phyloP scores from a whole-genome alignment of 2,329 filamentous ascomycete species.

The Diaporthe citri region DNA sequence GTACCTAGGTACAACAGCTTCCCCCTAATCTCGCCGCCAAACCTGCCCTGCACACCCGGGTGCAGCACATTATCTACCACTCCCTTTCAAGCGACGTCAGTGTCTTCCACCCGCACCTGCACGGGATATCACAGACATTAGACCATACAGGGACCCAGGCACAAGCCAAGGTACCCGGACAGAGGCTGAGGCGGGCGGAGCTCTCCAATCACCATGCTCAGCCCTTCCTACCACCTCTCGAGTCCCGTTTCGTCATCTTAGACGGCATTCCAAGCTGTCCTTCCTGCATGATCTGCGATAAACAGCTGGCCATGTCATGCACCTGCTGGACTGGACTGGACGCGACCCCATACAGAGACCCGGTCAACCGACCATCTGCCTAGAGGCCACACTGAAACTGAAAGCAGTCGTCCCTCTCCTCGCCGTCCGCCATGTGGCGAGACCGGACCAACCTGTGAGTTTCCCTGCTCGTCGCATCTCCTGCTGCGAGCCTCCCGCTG shows the following conservation, averaged over 20 bases:
- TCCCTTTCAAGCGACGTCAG: slow-evolving; percentile 3
- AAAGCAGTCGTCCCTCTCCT: slow-evolving; percentile 43
- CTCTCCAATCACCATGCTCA: slow-evolving; percentile 34
- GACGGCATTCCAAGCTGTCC: slow-evolving; percentile 21
- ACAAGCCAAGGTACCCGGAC: slow-evolving; percentile 8
- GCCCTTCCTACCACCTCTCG: slow-evolving; percentile 36
- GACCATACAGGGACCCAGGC: slow-evolving; percentile 10
- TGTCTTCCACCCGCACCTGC: too few species aligned
- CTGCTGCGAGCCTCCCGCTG: background rate
- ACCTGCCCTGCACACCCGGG: background rate
- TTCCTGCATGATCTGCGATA: slow-evolving; percentile 32
- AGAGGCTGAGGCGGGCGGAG: slow-evolving; percentile 37
- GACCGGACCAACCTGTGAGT: slow-evolving; percentile 97
- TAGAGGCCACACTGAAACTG: slow-evolving; percentile 33
- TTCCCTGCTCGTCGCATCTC: slow-evolving; percentile 5
- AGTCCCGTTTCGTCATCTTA: slow-evolving; percentile 35
- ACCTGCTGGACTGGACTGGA: slow-evolving; percentile 29
- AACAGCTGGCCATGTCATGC: slow-evolving; percentile 40
- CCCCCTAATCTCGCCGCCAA: background rate
- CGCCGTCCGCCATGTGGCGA: slow-evolving; percentile 89
- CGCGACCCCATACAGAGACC: slow-evolving; percentile 7
- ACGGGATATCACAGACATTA: background rate
- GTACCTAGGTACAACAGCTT: too few species aligned
- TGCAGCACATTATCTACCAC: background rate
- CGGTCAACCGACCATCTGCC: slow-evolving; percentile 26